Percentiles rank a stretch among this genome's conserved stretches.
These are phyloP conservation scores for Spinellus fusiger DNA, from an alignment of 192 early-diverging fungal genomes.

Conservation along the genomic window DNA sequence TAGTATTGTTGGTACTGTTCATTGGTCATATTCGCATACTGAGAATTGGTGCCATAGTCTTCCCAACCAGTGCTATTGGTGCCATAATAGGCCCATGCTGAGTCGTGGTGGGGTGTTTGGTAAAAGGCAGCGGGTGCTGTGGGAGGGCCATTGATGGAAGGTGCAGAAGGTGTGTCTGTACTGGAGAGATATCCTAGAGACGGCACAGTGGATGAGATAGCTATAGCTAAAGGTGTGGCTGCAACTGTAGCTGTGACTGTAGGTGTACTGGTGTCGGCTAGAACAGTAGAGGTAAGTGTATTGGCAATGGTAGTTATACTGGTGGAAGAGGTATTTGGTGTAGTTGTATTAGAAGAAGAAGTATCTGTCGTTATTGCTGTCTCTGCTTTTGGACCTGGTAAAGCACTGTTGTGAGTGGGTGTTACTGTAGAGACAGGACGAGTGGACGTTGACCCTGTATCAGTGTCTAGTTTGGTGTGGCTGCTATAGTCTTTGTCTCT, in stretches of 20 bases:
- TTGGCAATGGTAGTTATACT: not conserved
- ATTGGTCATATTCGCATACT: slow-evolving; percentile 1
- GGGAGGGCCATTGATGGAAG: not conserved
- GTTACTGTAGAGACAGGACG: not conserved
- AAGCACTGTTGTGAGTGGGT: too few relatives aligned
- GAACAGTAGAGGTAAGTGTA: not conserved
- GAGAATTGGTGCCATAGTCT: not conserved
- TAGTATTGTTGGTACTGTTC: slow-evolving; percentile 16
- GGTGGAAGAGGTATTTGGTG: not conserved
- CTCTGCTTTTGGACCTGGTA: slow-evolving; percentile 12
- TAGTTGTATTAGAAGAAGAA: not conserved
- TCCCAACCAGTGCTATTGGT: not conserved
- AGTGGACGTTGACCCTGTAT: too few relatives aligned
- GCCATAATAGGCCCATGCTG: slow-evolving; percentile 5
- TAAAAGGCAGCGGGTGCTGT: slow-evolving; percentile 18
- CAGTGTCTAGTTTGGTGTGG: not conserved
- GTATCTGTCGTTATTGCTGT: not conserved
- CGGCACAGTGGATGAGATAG: not conserved
- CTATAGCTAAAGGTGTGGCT: not conserved
- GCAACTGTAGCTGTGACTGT: not conserved
- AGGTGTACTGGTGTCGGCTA: too few relatives aligned
- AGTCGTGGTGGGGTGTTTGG: not conserved
- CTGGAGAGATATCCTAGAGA: too few relatives aligned
- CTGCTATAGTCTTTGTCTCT: not conserved
- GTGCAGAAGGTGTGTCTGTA: not conserved